A percentile compares a stretch with the other conserved stretches of the same genome.
These are phyloP conservation scores for Kuraishia ogatae DNA, from an alignment of 805 yeast genomes.

Conservation along the genomic window DNA sequence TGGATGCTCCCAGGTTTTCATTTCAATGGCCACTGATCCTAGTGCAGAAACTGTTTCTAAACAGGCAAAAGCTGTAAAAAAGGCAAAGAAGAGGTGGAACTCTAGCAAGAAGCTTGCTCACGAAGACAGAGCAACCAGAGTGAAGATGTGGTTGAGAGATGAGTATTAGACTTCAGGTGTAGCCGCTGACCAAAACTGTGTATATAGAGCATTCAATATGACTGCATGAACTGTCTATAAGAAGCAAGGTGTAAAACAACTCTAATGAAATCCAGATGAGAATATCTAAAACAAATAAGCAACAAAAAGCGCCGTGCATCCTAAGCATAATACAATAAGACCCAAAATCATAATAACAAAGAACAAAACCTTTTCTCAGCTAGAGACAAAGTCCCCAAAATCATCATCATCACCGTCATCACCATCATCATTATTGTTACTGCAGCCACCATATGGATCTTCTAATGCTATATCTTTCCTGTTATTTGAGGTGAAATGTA, in stretches of 20 bases:
- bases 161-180: conserved; percentile 1
- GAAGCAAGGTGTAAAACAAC: not conserved
- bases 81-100: conserved; percentile 8
- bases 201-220: not conserved
- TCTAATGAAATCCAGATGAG: not conserved
- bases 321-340: not conserved
- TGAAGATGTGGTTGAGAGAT: conserved; percentile 6
- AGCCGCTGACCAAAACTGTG: not conserved
- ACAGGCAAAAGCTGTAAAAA: conserved; percentile 10
- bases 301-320: not conserved
- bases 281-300: not conserved
- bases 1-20: conserved; percentile 19
- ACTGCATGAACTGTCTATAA: not conserved
- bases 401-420: conserved; percentile 12
- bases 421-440: not conserved
- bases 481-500: not conserved
- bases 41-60: not conserved
- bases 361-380: conserved; percentile 2
- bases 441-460: not conserved
- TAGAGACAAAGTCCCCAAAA: conserved; percentile 20
- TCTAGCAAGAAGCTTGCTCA: conserved; percentile 15
- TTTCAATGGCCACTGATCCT: conserved; percentile 17
- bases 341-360: not conserved
- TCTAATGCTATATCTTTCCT: not conserved
- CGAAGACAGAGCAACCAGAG: not conserved